Evolutionary conservation across 208 protist species (phyloP), one percentile per base, ranked within the genome.

Genomic region (Naegleria gruberi): DNA sequence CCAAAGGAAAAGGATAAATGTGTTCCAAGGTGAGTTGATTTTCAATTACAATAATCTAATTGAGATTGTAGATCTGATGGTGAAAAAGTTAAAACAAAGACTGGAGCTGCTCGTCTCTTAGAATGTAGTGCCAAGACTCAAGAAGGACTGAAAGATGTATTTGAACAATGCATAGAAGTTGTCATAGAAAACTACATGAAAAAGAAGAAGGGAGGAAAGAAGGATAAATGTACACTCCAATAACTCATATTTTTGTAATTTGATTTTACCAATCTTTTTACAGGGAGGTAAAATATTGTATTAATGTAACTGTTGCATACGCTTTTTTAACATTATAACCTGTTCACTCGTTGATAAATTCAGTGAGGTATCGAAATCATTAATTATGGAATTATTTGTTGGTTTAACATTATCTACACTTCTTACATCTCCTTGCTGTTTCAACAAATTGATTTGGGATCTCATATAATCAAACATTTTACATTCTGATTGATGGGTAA

Each of bases 131-230:
- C 93, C 34, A 85, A 84, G 23, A 94, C 89, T 12, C 96, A 98
- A 92, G 92, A 95, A 43, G 91, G 91, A 90, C 92, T 97, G 17
- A 97, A 96, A 91, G 77, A 23, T 46, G 94, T 97, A 37, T 97
- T 97, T 90, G 96, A 97, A 89, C 91, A 94, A 73, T 94, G 94
- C 42, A 95, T 97, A 45, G 84, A 94, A 84, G 90, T 88, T 19
- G 45, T 65, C 30, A 77, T 77, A 77, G 65, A 77, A 77, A 30
- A 77, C 30, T 77, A 77, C n/a, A 37, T 77, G 65, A 37, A 30
- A n/a, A 77, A 77, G 65, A 77, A 77, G 65, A 77, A 77, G 65
- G 65, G 65, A 8, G 65, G 65, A 30, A 37, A 37, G 17, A 77
- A 77, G n/a, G 30, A 77, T 12, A 77, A 77, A n/a, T 77, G 65